Conservation (phyloP, 495 filamentous ascomycete genomes). For the Penicillium cosmopolitanum region DNA sequence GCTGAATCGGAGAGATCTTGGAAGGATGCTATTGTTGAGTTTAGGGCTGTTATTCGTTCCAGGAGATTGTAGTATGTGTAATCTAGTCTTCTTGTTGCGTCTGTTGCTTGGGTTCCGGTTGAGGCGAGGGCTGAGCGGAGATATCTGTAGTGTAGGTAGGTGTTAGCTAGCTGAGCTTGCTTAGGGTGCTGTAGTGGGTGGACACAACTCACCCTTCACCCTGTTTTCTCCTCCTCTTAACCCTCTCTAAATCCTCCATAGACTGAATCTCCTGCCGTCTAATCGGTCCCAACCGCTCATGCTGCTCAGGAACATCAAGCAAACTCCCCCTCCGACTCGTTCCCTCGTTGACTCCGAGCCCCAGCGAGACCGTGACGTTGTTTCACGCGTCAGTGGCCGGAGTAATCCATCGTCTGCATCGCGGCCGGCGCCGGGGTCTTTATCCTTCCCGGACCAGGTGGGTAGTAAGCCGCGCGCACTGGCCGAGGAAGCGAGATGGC, state of each 20-base stretch:
- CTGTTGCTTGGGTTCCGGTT: constrained; percentile 48
- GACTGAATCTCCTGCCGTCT: constrained; percentile 37
- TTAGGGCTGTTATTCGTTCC: constrained; percentile 72
- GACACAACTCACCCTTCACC: too few relatives aligned
- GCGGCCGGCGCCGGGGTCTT: constrained; percentile 4
- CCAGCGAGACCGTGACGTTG: constrained; percentile 30
- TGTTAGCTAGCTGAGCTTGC: too few relatives aligned
- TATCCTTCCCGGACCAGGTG: too few relatives aligned
- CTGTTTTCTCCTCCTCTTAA: constrained; percentile 40
- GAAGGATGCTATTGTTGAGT: constrained; percentile 67
- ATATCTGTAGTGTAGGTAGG: constrained; percentile 25
- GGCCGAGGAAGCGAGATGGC: constrained; percentile 34
- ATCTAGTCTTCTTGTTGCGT: constrained; percentile 75
- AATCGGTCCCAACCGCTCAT: constrained; percentile 35
- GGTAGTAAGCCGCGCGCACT: constrained; percentile 31
- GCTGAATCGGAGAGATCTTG: constrained; percentile 70
- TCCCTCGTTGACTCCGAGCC: constrained; percentile 37
- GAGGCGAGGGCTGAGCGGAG: constrained; percentile 41
- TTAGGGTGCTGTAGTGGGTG: too few relatives aligned
- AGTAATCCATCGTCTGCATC: constrained; percentile 13
- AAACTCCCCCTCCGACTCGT: constrained; percentile 39
- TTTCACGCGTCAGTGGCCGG: too few relatives aligned
- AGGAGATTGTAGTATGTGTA: constrained; percentile 84
- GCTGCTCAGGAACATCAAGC: constrained; percentile 34
- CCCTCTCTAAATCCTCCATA: constrained; percentile 45